Evolutionary conservation across 2,329 filamentous ascomycete species (phyloP).

Genomic region (Colletotrichum euphorbiae): DNA sequence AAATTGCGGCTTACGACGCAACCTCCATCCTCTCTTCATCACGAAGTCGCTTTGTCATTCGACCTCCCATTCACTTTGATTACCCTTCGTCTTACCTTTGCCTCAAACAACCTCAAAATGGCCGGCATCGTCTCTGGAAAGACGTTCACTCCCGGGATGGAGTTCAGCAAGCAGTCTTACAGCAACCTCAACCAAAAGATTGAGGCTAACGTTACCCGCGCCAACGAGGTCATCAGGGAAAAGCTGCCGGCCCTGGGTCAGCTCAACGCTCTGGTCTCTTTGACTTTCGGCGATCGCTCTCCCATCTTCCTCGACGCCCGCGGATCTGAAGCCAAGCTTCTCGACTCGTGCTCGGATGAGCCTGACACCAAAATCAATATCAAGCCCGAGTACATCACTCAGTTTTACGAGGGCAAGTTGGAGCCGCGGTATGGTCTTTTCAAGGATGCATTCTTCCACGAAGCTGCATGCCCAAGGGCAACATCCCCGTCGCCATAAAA

Average conservation of each 20-base stretch:
- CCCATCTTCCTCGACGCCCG: constrained; percentile 28
- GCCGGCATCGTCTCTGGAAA: constrained; percentile 7
- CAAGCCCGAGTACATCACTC: constrained; percentile 24
- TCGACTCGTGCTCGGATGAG: not conserved
- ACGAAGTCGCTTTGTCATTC: not conserved
- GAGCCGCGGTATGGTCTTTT: constrained; percentile 21
- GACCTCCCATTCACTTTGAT: not conserved
- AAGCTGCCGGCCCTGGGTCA: not conserved
- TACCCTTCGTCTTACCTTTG: not conserved
- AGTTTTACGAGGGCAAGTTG: constrained; percentile 25
- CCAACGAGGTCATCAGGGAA: constrained; percentile 7
- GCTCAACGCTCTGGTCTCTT: not conserved
- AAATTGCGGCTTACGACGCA: not conserved
- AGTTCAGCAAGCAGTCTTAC: constrained; percentile 5
- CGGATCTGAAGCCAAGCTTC: not conserved
- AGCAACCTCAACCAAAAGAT: not conserved
- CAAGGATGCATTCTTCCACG: constrained; percentile 21
- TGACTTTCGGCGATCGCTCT: constrained; percentile 10
- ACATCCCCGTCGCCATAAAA: constrained; percentile 10
- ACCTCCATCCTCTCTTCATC: not conserved
- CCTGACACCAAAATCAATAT: constrained; percentile 13
- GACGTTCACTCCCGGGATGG: constrained; percentile 15
- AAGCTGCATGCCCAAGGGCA: constrained; percentile 21
- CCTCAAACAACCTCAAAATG: not conserved
- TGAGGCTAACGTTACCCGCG: not conserved